Evolutionary conservation across 805 yeast species (phyloP).

Genomic region (Candida alai): DNA sequence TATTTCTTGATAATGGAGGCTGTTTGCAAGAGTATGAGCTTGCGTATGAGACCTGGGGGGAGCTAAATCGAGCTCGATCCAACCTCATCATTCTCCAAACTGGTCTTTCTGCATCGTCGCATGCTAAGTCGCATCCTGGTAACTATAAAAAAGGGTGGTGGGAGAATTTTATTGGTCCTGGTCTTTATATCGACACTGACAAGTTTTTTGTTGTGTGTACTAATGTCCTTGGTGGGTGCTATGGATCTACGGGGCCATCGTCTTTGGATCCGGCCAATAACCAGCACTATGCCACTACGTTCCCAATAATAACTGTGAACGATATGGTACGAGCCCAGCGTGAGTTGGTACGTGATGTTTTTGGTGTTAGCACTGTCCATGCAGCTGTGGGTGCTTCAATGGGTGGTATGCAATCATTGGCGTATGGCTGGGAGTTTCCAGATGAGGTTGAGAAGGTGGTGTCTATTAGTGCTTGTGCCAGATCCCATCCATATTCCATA

Average conservation of each 20-base stretch:
- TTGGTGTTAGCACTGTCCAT: conserved; percentile 60
- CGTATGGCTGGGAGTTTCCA: conserved; percentile 81
- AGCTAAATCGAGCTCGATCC: conserved; percentile 53
- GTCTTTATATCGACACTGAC: conserved; percentile 71
- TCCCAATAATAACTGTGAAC: conserved; percentile 79
- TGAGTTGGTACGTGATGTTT: conserved; percentile 55
- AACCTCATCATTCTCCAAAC: conserved; percentile 84
- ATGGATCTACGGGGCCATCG: conserved; percentile 92
- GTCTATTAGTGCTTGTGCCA: conserved; percentile 87
- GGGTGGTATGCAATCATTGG: conserved; percentile 99
- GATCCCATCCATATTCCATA: conserved; percentile 90
- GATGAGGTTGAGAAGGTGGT: conserved; percentile 69
- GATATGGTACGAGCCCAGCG: conserved; percentile 93
- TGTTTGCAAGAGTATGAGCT: conserved; percentile 66
- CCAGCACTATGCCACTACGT: conserved; percentile 74
- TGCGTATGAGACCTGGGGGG: conserved; percentile 96
- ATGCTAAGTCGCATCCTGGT: conserved; percentile 74
- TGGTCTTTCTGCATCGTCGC: conserved; percentile 90
- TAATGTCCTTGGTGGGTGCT: conserved; percentile 91
- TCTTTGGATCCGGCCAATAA: conserved; percentile 67
- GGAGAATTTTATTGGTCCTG: conserved; percentile 91
- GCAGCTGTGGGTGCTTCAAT: conserved; percentile 89
- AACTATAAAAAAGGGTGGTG: conserved; percentile 88
- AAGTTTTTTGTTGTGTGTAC: conserved; percentile 83
- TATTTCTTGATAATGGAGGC: conserved; percentile 81